Evolutionary conservation across 1,284 basidiomycete species (phyloP).

Genomic region (Ustilago shanxiensis): DNA sequence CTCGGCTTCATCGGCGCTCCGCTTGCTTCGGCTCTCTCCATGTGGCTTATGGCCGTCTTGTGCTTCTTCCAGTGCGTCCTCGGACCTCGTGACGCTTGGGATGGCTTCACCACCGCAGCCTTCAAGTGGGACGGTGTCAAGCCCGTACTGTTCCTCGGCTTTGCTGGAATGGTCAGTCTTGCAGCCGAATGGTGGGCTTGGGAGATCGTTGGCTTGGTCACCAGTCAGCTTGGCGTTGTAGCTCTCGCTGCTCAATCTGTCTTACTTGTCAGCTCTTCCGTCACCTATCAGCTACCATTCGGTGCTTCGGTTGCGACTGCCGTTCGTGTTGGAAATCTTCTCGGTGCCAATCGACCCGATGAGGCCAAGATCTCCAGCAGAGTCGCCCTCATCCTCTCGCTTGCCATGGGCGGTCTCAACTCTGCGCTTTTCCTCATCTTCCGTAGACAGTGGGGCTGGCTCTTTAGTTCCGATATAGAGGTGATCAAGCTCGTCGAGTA

Average conservation of each 20-base stretch:
- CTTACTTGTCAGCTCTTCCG: slow-evolving; percentile 79
- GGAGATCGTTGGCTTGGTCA: slow-evolving; percentile 76
- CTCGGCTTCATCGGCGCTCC: slow-evolving; percentile 95
- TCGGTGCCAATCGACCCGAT: slow-evolving; percentile 71
- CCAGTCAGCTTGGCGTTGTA: slow-evolving; percentile 69
- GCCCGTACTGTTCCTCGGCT: slow-evolving; percentile 57
- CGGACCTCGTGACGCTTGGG: slow-evolving; percentile 85
- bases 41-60: slow-evolving; percentile 80
- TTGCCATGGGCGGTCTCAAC: slow-evolving; percentile 57
- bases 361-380: slow-evolving; percentile 67
- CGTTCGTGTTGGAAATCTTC: slow-evolving; percentile 77
- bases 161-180: slow-evolving; percentile 74
- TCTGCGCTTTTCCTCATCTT: slow-evolving; percentile 81
- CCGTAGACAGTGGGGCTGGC: slow-evolving; percentile 80
- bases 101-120: slow-evolving; percentile 76
- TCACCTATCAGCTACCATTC: slow-evolving; percentile 86
- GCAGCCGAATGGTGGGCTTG: slow-evolving; percentile 93
- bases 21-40: slow-evolving; percentile 86
- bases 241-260: slow-evolving; percentile 77
- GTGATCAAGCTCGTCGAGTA: slow-evolving; percentile 78
- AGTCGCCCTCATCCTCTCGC: slow-evolving; percentile 59
- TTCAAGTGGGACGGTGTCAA: slow-evolving; percentile 55
- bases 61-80: slow-evolving; percentile 70
- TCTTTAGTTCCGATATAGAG: slow-evolving; percentile 87
- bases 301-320: slow-evolving; percentile 84